Evolutionary conservation across 257 asterid genomes (phyloP).

Genomic region (Solanum gandarillasii): DNA sequence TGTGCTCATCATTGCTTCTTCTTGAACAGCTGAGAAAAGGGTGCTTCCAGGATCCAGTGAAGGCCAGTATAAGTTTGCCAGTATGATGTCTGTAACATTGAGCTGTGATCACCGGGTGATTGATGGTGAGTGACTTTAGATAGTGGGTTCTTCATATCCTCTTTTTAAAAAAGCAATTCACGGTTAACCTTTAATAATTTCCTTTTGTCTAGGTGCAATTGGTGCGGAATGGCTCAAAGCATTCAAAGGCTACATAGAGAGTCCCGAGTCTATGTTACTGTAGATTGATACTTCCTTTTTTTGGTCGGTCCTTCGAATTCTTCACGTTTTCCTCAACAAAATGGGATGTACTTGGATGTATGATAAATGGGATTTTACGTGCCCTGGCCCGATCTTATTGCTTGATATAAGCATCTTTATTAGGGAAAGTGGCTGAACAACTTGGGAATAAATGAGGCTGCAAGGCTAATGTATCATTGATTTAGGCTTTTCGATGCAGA

Average conservation of each 20-base stretch:
- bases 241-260: slow-evolving; percentile 91
- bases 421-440: not conserved
- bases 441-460: not conserved
- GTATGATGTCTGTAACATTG: slow-evolving; percentile 74
- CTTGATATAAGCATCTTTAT: not conserved
- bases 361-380: not conserved
- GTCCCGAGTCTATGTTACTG: slow-evolving; percentile 86
- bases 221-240: slow-evolving; percentile 99
- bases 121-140: slow-evolving; percentile 53
- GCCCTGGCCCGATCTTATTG: not conserved
- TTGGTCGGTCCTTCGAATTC: not conserved
- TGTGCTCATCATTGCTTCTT: not conserved
- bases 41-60: slow-evolving; percentile 66
- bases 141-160: not conserved
- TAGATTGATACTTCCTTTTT: slow-evolving; percentile 12
- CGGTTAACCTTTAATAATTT: not conserved
- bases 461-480: not conserved
- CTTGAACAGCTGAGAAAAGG: slow-evolving; percentile 78
- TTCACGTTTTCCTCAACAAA: slow-evolving; percentile 8
- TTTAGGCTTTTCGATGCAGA: not conserved
- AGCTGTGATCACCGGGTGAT: slow-evolving; percentile 98
- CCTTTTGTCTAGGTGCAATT: slow-evolving; percentile 53
- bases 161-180: not conserved
- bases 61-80: slow-evolving; percentile 43
- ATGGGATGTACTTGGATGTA: not conserved